These are phyloP conservation scores for Trichodelitschia bisporula DNA, from an alignment of 495 filamentous ascomycete species.

Conservation along the genomic window DNA sequence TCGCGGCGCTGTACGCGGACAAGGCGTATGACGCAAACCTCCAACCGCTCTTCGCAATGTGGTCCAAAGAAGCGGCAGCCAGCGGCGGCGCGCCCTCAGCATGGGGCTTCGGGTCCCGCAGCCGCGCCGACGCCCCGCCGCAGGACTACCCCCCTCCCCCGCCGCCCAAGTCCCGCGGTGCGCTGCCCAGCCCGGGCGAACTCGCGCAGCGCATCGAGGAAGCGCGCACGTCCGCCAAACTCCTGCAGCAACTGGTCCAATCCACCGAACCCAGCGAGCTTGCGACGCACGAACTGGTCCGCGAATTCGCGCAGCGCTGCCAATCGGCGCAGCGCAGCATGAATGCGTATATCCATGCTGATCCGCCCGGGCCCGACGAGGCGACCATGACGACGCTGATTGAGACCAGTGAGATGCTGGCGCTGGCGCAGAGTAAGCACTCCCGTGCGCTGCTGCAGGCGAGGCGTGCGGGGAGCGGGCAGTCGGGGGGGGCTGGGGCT, in stretches of 20 bases:
- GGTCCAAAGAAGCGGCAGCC: slow-evolving; percentile 55
- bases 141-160: not conserved
- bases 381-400: slow-evolving; percentile 82
- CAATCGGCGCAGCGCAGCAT: slow-evolving; percentile 51
- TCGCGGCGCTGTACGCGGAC: slow-evolving; percentile 43
- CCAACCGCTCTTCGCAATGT: slow-evolving; percentile 44
- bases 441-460: slow-evolving; percentile 61
- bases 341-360: slow-evolving; percentile 57
- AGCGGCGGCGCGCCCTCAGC: slow-evolving; percentile 2
- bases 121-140: slow-evolving; percentile 6
- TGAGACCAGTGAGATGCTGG: slow-evolving; percentile 79
- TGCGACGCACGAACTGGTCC: slow-evolving; percentile 58
- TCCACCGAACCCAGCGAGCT: slow-evolving; percentile 57
- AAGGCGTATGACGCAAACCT: slow-evolving; percentile 55
- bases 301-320: slow-evolving; percentile 80
- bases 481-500: not conserved
- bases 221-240: slow-evolving; percentile 65
- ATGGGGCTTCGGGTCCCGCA: slow-evolving; percentile 2
- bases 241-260: slow-evolving; percentile 72
- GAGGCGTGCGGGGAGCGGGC: slow-evolving; percentile 4
- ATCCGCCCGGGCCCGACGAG: slow-evolving; percentile 62
- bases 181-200: slow-evolving; percentile 55
- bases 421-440: slow-evolving; percentile 51
- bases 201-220: slow-evolving; percentile 68
- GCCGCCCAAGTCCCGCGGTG: not conserved